phyloP scores from a whole-genome alignment of 169 alveolate species.

The Eimeria praecox region DNA sequence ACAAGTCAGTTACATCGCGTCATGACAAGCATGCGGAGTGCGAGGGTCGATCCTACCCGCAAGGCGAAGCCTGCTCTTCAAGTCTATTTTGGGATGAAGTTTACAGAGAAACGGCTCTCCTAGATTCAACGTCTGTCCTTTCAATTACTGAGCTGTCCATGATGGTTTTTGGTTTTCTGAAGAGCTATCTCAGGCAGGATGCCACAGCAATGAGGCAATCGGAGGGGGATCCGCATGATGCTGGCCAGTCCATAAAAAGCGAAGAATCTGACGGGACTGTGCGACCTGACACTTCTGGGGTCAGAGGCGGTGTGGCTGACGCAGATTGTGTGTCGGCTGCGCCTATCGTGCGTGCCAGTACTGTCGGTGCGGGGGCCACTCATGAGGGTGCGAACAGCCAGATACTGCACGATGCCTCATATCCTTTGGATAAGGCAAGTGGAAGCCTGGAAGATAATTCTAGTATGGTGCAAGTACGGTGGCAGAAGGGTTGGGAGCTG shows the following conservation, averaged over 20 bases:
- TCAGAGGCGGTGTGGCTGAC: not conserved
- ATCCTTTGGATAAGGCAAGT: not conserved
- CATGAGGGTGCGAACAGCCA: not conserved
- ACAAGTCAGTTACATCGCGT: constrained; percentile 32
- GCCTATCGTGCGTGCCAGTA: not conserved
- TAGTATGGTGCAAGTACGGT: not conserved
- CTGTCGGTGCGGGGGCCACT: not conserved
- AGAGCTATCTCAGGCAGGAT: constrained; percentile 46
- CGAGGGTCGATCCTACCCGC: not conserved
- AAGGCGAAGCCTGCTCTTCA: constrained; percentile 4
- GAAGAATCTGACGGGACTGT: not conserved
- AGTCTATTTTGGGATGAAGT: constrained; percentile 80
- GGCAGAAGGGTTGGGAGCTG: constrained; percentile 20
- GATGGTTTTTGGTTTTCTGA: constrained; percentile 80
- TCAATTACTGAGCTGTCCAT: constrained; percentile 78
- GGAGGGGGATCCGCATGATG: constrained; percentile 19
- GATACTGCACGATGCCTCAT: not conserved
- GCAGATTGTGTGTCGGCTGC: not conserved
- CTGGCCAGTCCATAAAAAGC: not conserved
- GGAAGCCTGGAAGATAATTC: not conserved
- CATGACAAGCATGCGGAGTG: not conserved
- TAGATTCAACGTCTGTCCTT: constrained; percentile 43
- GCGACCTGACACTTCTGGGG: not conserved
- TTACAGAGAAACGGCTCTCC: constrained; percentile 45
- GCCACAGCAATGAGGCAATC: not conserved